phyloP scores from a whole-genome alignment of 2,329 filamentous ascomycete species.

The Albifimbria verrucaria region DNA sequence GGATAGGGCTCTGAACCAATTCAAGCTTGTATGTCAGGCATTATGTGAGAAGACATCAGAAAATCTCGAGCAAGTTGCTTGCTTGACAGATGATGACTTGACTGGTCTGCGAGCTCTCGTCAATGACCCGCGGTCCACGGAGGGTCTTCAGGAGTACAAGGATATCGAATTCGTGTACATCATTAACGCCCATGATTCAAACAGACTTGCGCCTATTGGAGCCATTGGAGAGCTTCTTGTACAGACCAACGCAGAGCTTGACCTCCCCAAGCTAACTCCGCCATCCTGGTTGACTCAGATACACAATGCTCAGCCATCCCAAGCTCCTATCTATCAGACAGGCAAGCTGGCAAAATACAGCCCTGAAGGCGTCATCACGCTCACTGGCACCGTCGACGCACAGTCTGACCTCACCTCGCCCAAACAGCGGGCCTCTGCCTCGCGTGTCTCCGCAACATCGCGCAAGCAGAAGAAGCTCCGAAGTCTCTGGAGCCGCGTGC shows the following conservation, averaged over 20 bases:
- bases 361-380: conserved; percentile 23
- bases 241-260: conserved; percentile 22
- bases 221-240: conserved; percentile 43
- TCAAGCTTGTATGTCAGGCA: conserved; percentile 47
- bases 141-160: conserved; percentile 18
- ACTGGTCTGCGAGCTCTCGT: conserved; percentile 25
- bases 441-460: conserved; percentile 35
- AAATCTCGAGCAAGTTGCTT: conserved; percentile 29
- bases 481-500: conserved; percentile 45
- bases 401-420: conserved; percentile 9
- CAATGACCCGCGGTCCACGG: conserved; percentile 8
- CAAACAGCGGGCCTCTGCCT: conserved; percentile 11
- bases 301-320: background rate
- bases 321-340: conserved; percentile 34
- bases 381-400: conserved; percentile 18
- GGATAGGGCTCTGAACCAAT: conserved; percentile 48
- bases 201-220: conserved; percentile 35
- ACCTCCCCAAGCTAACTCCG: conserved; percentile 18
- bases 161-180: conserved; percentile 33
- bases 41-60: conserved; percentile 38
- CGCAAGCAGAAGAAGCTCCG: conserved; percentile 41
- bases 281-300: conserved; percentile 25
- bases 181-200: conserved; percentile 31
- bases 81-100: conserved; percentile 31
- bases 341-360: conserved; percentile 36